Conservation (phyloP, 2,329 filamentous ascomycete species). For the Cladosporium sp. region DNA sequence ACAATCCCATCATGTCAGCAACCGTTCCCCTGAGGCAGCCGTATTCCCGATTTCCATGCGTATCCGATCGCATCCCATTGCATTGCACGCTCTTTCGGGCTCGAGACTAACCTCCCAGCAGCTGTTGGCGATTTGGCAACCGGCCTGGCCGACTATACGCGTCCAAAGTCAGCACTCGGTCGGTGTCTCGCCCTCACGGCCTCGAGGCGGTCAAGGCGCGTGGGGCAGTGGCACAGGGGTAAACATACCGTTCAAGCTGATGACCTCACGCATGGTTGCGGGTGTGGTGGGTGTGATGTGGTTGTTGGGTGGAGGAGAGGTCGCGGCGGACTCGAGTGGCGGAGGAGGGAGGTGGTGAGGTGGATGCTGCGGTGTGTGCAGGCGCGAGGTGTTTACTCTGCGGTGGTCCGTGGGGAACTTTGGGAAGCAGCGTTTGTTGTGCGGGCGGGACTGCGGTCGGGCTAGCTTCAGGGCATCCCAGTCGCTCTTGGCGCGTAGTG, state of each 20-base stretch:
- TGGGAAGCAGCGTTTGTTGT: constrained; percentile 2
- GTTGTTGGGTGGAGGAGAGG: constrained; percentile 10
- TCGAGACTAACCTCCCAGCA: constrained; percentile 92
- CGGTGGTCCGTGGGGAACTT: constrained; percentile 2
- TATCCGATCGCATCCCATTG: constrained; percentile 5
- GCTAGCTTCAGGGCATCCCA: constrained; percentile 8
- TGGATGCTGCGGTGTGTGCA: constrained; percentile 7
- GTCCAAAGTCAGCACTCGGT: constrained; percentile 45
- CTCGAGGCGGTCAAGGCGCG: constrained; percentile 38
- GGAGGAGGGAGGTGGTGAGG: constrained; percentile 17
- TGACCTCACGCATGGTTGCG: constrained; percentile 93
- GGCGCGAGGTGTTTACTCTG: constrained; percentile 14
- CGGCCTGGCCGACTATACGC: constrained; percentile 90
- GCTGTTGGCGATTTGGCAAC: constrained; percentile 99
- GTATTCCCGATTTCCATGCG: constrained; percentile 17
- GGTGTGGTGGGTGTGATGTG: constrained; percentile 13
- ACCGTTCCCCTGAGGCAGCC: constrained; percentile 26
- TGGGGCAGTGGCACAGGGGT: constrained; percentile 20
- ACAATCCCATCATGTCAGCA: constrained; percentile 29
- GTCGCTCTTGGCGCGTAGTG: constrained; percentile 4
- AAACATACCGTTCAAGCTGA: constrained; percentile 90
- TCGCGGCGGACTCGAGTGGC: constrained; percentile 13
- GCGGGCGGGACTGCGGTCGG: constrained; percentile 2
- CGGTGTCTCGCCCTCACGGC: constrained; percentile 11
- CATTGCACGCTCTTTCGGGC: constrained; percentile 15